phyloP scores from a whole-genome alignment of 176 grass and related monocot genomes.

The Oryza longistaminata region DNA sequence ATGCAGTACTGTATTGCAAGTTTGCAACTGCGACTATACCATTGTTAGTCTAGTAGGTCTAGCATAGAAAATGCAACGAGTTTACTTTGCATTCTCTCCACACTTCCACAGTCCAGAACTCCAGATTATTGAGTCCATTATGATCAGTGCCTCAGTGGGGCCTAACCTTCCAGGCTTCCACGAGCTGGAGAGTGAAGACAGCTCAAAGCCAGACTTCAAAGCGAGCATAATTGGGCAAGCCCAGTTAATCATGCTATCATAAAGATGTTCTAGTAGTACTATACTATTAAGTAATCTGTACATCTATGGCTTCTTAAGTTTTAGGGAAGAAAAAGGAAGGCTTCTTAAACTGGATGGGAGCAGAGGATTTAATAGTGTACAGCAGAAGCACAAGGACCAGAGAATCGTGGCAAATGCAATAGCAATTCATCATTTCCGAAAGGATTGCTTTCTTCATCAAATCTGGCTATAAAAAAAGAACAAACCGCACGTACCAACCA shows the following conservation, averaged over 20 bases:
- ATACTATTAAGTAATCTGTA: not conserved
- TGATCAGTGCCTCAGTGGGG: constrained; percentile 9
- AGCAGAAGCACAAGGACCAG: not conserved
- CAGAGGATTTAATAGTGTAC: not conserved
- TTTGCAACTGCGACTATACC: not conserved
- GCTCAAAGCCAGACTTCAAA: constrained; percentile 14
- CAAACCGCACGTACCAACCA: constrained; percentile 22
- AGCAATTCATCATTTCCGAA: not conserved
- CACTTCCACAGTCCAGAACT: not conserved
- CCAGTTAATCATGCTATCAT: not conserved
- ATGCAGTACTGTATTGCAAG: not conserved
- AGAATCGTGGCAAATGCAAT: not conserved
- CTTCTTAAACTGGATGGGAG: constrained; percentile 7
- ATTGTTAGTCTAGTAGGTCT: not conserved
- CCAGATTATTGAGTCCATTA: not conserved
- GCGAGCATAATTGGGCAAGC: constrained; percentile 26
- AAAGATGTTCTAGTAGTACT: not conserved
- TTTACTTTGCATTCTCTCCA: not conserved
- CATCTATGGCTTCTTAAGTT: too few species aligned
- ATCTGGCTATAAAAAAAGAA: constrained; percentile 27
- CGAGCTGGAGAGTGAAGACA: constrained; percentile 13
- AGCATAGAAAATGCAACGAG: not conserved
- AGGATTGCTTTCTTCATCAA: constrained; percentile 29
- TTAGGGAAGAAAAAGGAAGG: not conserved
- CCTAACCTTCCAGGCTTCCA: not conserved